phyloP scores from a whole-genome alignment of 768 basidiomycete genomes.

The Podaxis mareebaensis region DNA sequence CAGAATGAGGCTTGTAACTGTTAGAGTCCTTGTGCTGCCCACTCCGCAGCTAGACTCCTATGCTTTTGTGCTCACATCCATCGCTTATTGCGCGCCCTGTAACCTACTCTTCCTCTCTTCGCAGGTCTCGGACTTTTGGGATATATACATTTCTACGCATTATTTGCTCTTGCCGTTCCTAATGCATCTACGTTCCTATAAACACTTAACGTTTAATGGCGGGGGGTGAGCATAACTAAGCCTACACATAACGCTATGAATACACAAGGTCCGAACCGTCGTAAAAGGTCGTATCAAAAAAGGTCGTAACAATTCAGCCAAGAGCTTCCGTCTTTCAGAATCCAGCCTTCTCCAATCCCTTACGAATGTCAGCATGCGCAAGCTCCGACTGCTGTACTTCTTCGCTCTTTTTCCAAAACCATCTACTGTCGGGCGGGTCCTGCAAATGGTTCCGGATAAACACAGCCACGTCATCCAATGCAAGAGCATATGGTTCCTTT shows the following conservation, averaged over 20 bases:
- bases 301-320: background rate
- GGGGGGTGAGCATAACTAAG: background rate
- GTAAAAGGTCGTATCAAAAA: background rate
- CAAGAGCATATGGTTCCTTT: conserved; percentile 47
- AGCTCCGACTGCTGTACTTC: conserved; percentile 61
- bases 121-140: conserved; percentile 37
- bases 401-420: conserved; percentile 61
- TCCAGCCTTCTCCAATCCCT: conserved; percentile 67
- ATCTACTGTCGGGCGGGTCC: conserved; percentile 42
- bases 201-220: background rate
- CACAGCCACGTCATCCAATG: conserved; percentile 44
- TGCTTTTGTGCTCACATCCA: conserved; percentile 2
- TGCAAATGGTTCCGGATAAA: conserved; percentile 51
- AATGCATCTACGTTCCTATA: conserved; percentile 11
- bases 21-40: conserved; percentile 32
- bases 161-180: conserved; percentile 14
- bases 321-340: conserved; percentile 38
- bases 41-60: background rate
- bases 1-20: conserved; percentile 79
- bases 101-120: conserved; percentile 28
- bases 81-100: conserved; percentile 24
- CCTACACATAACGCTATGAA: background rate
- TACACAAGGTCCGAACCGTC: background rate
- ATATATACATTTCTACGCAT: conserved; percentile 27
- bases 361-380: conserved; percentile 63